These are phyloP conservation scores for Citropsis articulata DNA, from an alignment of 345 rosid species.

Conservation along the genomic window DNA sequence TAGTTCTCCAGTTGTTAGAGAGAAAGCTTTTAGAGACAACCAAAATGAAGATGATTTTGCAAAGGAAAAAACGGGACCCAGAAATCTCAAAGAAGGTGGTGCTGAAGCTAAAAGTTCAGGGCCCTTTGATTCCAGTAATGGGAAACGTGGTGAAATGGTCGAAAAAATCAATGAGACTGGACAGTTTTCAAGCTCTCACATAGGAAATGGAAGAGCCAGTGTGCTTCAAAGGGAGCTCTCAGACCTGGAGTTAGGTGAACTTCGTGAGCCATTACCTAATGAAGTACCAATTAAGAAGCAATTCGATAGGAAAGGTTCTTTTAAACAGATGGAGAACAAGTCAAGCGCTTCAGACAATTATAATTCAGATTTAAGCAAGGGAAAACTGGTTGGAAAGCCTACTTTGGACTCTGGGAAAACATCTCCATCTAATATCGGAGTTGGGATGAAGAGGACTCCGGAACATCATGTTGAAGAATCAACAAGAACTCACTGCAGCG, in stretches of 20 bases:
- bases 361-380: constrained; percentile 48
- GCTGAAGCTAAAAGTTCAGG: constrained; percentile 47
- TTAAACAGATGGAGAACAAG: constrained; percentile 53
- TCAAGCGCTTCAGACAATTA: constrained; percentile 52
- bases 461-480: constrained; percentile 52
- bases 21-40: constrained; percentile 45
- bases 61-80: constrained; percentile 47
- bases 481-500: constrained; percentile 38
- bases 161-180: constrained; percentile 52
- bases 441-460: constrained; percentile 47
- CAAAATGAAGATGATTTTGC: constrained; percentile 45
- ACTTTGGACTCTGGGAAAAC: constrained; percentile 48
- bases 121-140: constrained; percentile 39
- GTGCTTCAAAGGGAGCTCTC: constrained; percentile 71
- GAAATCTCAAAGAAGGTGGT: constrained; percentile 56
- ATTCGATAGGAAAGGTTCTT: constrained; percentile 59
- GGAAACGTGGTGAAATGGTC: constrained; percentile 47
- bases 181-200: constrained; percentile 37
- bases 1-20: constrained; percentile 37
- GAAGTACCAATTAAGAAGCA: constrained; percentile 51
- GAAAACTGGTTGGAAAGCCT: constrained; percentile 55
- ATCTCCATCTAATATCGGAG: constrained; percentile 38
- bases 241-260: constrained; percentile 93
- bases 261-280: constrained; percentile 63
- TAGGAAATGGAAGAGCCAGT: constrained; percentile 49